These are phyloP conservation scores for Lactarius akahatsu DNA, from an alignment of 768 basidiomycete species.

Conservation along the genomic window DNA sequence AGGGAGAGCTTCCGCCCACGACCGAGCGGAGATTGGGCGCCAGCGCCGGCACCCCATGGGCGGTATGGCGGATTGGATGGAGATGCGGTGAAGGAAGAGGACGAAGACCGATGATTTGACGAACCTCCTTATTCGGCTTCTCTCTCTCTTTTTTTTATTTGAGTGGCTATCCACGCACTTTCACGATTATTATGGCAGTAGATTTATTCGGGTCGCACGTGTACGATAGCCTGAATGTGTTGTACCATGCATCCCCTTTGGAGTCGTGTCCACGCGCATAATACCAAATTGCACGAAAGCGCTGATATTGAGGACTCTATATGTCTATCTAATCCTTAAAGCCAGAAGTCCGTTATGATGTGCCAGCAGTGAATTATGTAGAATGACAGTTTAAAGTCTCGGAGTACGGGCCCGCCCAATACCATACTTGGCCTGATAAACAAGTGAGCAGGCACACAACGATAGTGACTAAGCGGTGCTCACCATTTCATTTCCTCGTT, in stretches of 20 bases:
- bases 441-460: conserved; percentile 11
- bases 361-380: neutral
- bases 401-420: conserved; percentile 44
- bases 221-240: conserved; percentile 26
- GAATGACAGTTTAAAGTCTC: conserved; percentile 26
- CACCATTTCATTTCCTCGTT: conserved; percentile 95
- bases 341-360: neutral
- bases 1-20: conserved; percentile 85
- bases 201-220: conserved; percentile 21
- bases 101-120: conserved; percentile 24
- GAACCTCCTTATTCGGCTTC: conserved; percentile 12
- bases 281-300: neutral
- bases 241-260: conserved; percentile 17
- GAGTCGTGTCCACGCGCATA: neutral
- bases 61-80: conserved; percentile 35
- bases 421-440: conserved; percentile 57
- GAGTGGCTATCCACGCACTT: conserved; percentile 25
- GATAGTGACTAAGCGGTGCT: conserved; percentile 27
- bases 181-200: conserved; percentile 20
- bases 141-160: neutral
- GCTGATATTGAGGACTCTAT: neutral
- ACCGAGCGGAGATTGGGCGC: conserved; percentile 59
- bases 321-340: conserved; percentile 12
- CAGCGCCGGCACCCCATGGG: conserved; percentile 24
- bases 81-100: conserved; percentile 37